Conservation (phyloP, 345 rosid genomes). For the Euphorbia tirucalli region DNA sequence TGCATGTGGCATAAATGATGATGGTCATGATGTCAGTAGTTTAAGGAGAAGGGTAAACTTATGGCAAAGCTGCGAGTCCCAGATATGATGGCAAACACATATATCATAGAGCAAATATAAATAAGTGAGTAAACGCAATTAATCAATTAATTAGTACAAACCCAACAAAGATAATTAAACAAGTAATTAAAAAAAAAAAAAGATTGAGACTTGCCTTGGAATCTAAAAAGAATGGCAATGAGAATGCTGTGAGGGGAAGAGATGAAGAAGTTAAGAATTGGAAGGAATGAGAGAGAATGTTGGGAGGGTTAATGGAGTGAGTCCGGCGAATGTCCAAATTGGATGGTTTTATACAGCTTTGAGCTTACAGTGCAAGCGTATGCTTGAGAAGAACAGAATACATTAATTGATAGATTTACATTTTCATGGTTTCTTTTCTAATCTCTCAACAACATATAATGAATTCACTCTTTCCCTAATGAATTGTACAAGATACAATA, state of each 20-base stretch:
- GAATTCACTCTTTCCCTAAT: not conserved
- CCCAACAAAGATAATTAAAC: not conserved
- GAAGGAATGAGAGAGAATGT: constrained; percentile 21
- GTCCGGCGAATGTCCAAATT: constrained; percentile 12
- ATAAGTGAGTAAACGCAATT: too few species aligned
- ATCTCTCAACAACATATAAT: too few species aligned
- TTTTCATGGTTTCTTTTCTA: too few species aligned
- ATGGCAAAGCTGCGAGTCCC: too few species aligned
- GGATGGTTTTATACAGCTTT: constrained; percentile 1
- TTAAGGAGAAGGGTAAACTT: too few species aligned
- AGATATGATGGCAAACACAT: too few species aligned
- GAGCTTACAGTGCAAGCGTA: not conserved
- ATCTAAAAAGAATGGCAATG: constrained; percentile 64
- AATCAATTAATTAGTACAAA: not conserved
- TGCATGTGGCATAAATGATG: too few species aligned
- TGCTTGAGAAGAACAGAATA: not conserved
- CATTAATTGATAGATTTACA: not conserved
- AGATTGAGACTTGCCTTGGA: constrained; percentile 42
- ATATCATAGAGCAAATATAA: too few species aligned
- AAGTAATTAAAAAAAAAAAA: not conserved
- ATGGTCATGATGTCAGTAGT: too few species aligned
- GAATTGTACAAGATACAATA: not conserved
- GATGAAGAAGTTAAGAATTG: constrained; percentile 39
- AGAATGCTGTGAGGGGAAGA: constrained; percentile 52
- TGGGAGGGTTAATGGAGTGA: constrained; percentile 19